Evolutionary conservation across 768 basidiomycete species (phyloP).

Genomic region (Boletus insuetus): DNA sequence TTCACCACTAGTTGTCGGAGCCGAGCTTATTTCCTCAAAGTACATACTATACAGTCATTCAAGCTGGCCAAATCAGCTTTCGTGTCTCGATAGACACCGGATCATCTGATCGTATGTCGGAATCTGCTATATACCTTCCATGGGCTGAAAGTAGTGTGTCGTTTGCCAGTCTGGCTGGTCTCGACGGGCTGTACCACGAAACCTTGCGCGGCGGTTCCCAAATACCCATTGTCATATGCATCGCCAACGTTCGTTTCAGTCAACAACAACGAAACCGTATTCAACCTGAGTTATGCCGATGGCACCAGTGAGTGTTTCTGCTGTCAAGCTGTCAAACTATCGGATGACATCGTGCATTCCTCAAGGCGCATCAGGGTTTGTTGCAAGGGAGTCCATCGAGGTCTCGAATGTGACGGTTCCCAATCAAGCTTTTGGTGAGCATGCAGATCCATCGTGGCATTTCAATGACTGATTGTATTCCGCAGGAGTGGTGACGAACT

Average conservation of each 20-base stretch:
- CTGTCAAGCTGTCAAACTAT: not conserved
- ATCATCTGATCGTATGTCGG: conserved; percentile 38
- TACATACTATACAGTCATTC: conserved; percentile 64
- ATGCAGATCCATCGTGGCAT: conserved; percentile 1
- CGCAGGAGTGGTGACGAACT: conserved; percentile 57
- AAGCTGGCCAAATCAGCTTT: conserved; percentile 60
- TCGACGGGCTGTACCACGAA: conserved; percentile 58
- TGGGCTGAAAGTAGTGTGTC: not conserved
- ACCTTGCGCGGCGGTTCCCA: conserved; percentile 59
- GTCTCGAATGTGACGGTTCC: conserved; percentile 58
- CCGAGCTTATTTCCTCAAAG: conserved; percentile 35
- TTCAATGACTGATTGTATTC: not conserved
- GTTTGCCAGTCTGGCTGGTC: conserved; percentile 61
- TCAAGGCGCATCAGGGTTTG: conserved; percentile 65
- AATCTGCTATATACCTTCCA: not conserved
- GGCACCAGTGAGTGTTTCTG: conserved; percentile 53
- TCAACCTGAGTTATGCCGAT: conserved; percentile 64
- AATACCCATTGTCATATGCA: conserved; percentile 63
- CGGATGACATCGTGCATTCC: conserved; percentile 2
- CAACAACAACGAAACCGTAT: conserved; percentile 58
- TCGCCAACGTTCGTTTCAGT: conserved; percentile 65
- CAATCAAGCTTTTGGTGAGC: conserved; percentile 67
- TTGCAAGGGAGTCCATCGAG: conserved; percentile 61
- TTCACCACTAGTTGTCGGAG: conserved; percentile 18
- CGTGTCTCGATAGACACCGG: conserved; percentile 74